Evolutionary conservation across 129 eudicot species (phyloP).

Genomic region (Arctium minus): DNA sequence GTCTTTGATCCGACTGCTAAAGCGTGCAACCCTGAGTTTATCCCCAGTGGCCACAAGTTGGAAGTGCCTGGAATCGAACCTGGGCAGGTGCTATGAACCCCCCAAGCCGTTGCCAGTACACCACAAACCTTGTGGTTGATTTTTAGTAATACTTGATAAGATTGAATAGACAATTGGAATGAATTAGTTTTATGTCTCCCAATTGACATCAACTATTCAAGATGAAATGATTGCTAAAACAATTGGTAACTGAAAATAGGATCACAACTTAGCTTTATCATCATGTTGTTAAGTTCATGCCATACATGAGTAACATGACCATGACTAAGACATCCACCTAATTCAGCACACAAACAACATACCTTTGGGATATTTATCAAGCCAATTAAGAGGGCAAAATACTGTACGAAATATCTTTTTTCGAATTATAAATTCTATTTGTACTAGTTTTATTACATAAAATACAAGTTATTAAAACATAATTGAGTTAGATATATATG

Average conservation of each 20-base stretch:
- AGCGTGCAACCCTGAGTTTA: no score
- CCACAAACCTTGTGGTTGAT: not conserved
- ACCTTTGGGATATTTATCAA: constrained; percentile 26
- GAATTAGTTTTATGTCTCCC: constrained; percentile 16
- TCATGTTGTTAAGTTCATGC: constrained; percentile 18
- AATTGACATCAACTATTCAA: constrained; percentile 24
- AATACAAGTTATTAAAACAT: not conserved
- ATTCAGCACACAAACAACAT: not conserved
- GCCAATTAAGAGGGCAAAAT: not conserved
- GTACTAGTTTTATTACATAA: not conserved
- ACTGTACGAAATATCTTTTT: constrained; percentile 2
- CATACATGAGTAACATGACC: constrained; percentile 6
- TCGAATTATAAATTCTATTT: not conserved
- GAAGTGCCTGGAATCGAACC: no score
- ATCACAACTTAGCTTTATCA: constrained; percentile 23
- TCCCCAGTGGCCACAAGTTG: no score
- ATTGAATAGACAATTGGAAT: not conserved
- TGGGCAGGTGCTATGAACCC: no score
- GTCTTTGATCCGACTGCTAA: no score
- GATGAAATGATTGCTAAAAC: constrained; percentile 31
- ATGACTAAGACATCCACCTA: constrained; percentile 35
- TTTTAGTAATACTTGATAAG: not conserved
- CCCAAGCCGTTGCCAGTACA: no score
- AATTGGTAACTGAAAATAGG: constrained; percentile 24
- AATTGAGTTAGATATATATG: not conserved